Evolutionary conservation across 208 protist species (phyloP).

Genomic region (Leishmania major): DNA sequence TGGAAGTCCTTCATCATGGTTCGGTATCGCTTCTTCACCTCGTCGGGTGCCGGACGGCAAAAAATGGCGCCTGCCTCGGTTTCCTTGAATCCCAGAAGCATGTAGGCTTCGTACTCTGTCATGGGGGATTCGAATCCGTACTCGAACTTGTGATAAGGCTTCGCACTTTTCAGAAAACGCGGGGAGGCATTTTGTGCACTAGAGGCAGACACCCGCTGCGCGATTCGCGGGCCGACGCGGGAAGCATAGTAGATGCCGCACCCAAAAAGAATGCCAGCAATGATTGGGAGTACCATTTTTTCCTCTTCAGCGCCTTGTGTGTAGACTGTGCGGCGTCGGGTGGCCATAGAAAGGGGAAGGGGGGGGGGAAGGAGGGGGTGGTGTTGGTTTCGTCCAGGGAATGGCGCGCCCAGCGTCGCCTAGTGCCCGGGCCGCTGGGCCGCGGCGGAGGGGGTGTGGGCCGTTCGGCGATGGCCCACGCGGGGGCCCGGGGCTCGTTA

Average conservation of each 20-base stretch:
- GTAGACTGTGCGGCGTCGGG: too few relatives aligned
- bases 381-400: not conserved
- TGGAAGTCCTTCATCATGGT: slow-evolving; percentile 77
- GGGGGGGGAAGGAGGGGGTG: not conserved
- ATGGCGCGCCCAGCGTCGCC: not conserved
- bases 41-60: slow-evolving; percentile 38
- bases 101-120: slow-evolving; percentile 63
- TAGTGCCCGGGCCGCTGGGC: not conserved
- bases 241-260: slow-evolving; percentile 57
- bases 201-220: slow-evolving; percentile 39
- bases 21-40: slow-evolving; percentile 77
- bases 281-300: slow-evolving; percentile 41
- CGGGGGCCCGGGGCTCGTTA: too few relatives aligned
- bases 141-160: slow-evolving; percentile 65
- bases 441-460: too few relatives aligned
- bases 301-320: slow-evolving; percentile 3
- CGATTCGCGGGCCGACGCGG: slow-evolving; percentile 57
- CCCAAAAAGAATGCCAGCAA: slow-evolving; percentile 46
- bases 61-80: slow-evolving; percentile 27
- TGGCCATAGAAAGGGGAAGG: not conserved
- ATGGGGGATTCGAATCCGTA: slow-evolving; percentile 66
- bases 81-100: slow-evolving; percentile 68
- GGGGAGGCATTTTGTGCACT: not conserved
- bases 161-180: slow-evolving; percentile 7
- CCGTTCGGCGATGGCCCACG: too few relatives aligned